Base-by-base conservation (phyloP, 805 yeast species). In the Aciculoconidium aculeatum region DNA sequence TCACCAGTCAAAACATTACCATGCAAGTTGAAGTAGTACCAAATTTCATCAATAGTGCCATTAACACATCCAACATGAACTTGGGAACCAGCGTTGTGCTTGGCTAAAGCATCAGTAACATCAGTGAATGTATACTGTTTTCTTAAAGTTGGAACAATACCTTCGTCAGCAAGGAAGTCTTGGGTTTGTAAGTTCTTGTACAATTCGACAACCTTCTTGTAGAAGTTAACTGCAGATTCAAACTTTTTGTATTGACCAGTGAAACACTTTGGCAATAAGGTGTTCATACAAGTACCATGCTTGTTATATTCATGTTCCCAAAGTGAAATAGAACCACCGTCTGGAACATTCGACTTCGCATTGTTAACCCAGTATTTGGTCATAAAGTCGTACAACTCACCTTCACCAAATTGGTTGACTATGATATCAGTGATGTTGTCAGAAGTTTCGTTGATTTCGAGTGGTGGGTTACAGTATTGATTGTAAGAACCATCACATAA, bases 1-100 rank as follows among this genome's bases (percentile, higher is more conserved):
- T 72, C 56, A 28, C 87, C 90, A 25, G 67, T 61, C 34, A 75
- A 62, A 2, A 86, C 65, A 1, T 90, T 74, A 2, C 96, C 97
- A 44, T 70, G 64, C 29, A 86, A 62, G 37, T 75, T 67, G 61
- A 80, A 81, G 59, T 72, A 85, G 58, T 87, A 88, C 94, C 94
- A 88, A 24, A 80, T 60, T 52, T 80, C 80, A 40, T 69, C 70
- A 29, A 79, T 53, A 41, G 63, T 47, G 36, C 48, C 47, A 44
- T 49, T 32, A 31, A 47, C 36, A 40, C 70, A 63, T 21, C 55
- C 55, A 47, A 63, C 53, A 32, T 44, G 59, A 8, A 61, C 68
- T 13, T 49, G 28, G 18, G 53, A 37, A 10, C 58, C 65, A 12
- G 40, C 48, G 36, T 55, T 55, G 21, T 51, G 46, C 27, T 43